Conservation (phyloP, 2,329 filamentous ascomycete genomes). For the Aspergillus pseudotamarii region DNA sequence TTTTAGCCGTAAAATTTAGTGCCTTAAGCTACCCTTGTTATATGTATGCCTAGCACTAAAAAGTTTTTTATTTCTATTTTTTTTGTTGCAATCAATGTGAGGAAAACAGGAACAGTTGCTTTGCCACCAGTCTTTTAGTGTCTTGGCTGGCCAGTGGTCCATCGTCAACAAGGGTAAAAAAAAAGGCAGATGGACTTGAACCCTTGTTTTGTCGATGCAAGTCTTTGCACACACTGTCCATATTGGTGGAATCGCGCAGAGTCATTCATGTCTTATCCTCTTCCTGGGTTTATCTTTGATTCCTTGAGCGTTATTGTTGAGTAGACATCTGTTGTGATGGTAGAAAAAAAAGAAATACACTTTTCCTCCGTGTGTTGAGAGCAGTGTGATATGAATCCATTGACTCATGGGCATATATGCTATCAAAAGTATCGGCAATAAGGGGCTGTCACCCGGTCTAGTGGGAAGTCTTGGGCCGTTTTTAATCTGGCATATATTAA, state of each 20-base stretch:
- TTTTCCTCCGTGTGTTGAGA: not conserved
- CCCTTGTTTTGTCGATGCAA: conserved; percentile 21
- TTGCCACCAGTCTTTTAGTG: conserved; percentile 18
- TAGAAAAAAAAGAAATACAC: not conserved
- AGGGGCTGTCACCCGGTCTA: not conserved
- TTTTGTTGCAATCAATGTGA: not conserved
- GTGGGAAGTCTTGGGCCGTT: conserved; percentile 4
- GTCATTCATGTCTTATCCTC: not conserved
- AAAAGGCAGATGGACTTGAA: conserved; percentile 12
- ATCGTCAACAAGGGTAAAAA: not conserved
- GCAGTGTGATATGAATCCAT: too few relatives aligned
- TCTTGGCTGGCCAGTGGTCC: conserved; percentile 11
- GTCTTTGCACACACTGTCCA: conserved; percentile 12
- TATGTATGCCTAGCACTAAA: not conserved
- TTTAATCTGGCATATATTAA: conserved; percentile 10
- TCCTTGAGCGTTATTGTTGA: too few relatives aligned
- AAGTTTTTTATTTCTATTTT: not conserved
- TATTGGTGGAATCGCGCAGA: conserved; percentile 3
- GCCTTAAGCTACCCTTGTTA: not conserved
- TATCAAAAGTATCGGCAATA: conserved; percentile 4
- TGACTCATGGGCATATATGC: not conserved
- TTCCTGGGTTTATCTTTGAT: not conserved
- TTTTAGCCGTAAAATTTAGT: not conserved
- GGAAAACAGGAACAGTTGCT: not conserved
- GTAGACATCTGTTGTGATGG: not conserved